These are phyloP conservation scores for Monosporascus sp. DNA, from an alignment of 2,329 filamentous ascomycete genomes.

Conservation along the genomic window DNA sequence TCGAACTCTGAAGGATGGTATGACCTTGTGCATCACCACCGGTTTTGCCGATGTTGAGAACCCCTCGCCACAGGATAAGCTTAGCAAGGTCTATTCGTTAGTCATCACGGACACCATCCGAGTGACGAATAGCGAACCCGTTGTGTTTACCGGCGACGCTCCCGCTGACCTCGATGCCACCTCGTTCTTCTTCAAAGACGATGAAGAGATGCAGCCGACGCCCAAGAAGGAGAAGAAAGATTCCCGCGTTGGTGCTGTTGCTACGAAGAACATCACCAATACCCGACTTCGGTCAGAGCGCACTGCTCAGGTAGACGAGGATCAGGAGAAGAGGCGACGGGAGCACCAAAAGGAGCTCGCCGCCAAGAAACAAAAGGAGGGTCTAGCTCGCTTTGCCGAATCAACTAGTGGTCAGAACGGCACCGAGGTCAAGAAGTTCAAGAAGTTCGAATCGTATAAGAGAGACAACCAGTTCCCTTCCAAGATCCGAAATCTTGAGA, in stretches of 20 bases:
- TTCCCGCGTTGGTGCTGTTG: conserved; percentile 76
- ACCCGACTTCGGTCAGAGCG: conserved; percentile 89
- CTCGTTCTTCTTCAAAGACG: conserved; percentile 98
- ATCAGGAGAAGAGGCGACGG: conserved; percentile 78
- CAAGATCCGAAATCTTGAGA: conserved; percentile 77
- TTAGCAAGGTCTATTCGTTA: conserved; percentile 82
- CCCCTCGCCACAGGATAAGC: conserved; percentile 80
- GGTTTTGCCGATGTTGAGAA: conserved; percentile 89
- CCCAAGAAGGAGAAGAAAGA: conserved; percentile 92
- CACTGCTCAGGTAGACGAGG: conserved; percentile 81
- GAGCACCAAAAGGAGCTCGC: conserved; percentile 90
- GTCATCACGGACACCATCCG: conserved; percentile 91
- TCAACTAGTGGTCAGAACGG: conserved; percentile 82
- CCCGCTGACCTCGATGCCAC: conserved; percentile 88
- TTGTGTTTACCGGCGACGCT: conserved; percentile 91
- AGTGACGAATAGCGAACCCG: conserved; percentile 71
- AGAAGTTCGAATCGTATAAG: conserved; percentile 98
- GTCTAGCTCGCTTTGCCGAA: conserved; percentile 78
- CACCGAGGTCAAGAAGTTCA: conserved; percentile 95
- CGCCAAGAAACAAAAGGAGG: conserved; percentile 83
- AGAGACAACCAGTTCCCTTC: conserved; percentile 88
- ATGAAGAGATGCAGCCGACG: conserved; percentile 78
- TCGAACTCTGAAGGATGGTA: conserved; percentile 83
- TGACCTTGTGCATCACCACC: conserved; percentile 89
- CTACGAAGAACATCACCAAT: conserved; percentile 91